Percentiles rank a stretch among this genome's conserved stretches.
These are phyloP conservation scores for Middelhovenomyces tepae DNA, from an alignment of 805 yeast genomes.

Conservation along the genomic window DNA sequence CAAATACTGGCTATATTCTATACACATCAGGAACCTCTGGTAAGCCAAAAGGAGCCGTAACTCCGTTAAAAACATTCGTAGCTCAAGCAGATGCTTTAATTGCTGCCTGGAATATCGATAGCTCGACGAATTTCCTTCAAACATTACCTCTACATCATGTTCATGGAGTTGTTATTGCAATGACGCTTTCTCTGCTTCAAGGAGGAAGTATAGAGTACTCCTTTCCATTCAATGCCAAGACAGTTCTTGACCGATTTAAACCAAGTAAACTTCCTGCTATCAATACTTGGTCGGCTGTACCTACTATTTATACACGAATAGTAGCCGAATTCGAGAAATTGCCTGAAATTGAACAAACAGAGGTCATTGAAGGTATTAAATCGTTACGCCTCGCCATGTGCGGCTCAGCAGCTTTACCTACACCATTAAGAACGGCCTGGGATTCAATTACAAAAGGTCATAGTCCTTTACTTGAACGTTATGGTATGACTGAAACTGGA, in stretches of 20 bases:
- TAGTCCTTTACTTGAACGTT: conserved; percentile 26
- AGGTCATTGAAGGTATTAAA: conserved; percentile 12
- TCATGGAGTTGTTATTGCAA: conserved; percentile 27
- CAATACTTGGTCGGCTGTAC: conserved; percentile 29
- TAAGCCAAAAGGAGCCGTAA: conserved; percentile 28
- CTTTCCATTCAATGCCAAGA: conserved; percentile 24
- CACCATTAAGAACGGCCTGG: conserved; percentile 26
- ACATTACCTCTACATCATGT: conserved; percentile 29
- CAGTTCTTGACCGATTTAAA: conserved; percentile 18
- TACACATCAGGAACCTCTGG: conserved; percentile 31
- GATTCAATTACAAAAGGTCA: conserved; percentile 20
- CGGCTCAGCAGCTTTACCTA: conserved; percentile 29
- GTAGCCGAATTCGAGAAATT: conserved; percentile 15
- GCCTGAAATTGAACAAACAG: conserved; percentile 11
- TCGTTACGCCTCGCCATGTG: conserved; percentile 25
- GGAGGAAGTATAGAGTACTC: conserved; percentile 25
- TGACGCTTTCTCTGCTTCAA: conserved; percentile 24
- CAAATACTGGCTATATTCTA: conserved; percentile 22
- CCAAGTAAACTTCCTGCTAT: conserved; percentile 16
- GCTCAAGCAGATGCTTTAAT: conserved; percentile 28
- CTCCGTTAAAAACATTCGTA: conserved; percentile 22
- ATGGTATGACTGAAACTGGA: conserved; percentile 32
- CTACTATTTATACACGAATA: conserved; percentile 25
- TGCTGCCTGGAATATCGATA: conserved; percentile 23
- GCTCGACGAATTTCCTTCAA: conserved; percentile 22